These are phyloP conservation scores for Phytophthora rubi DNA, from an alignment of 352 stramenopile species.

Conservation along the genomic window DNA sequence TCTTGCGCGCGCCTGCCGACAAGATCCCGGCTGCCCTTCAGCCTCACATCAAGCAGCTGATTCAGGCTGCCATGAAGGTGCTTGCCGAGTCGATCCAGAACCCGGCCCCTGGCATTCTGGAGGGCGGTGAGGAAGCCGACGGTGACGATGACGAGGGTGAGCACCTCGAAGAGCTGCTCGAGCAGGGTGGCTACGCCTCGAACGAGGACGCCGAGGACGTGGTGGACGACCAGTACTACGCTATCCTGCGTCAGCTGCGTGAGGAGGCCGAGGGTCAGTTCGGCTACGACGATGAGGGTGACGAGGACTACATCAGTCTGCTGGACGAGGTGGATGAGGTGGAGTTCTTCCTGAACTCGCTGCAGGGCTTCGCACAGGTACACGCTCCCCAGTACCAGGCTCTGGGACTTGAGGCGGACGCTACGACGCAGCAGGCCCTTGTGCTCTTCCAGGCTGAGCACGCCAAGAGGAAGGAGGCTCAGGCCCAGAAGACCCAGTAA, in stretches of 20 bases:
- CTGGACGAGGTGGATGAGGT: conserved; percentile 95
- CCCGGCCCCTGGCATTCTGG: conserved; percentile 56
- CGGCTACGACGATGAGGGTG: conserved; percentile 83
- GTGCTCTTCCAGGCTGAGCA: conserved; percentile 65
- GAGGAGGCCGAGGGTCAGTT: conserved; percentile 86
- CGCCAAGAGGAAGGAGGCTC: conserved; percentile 51
- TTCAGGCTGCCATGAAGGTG: conserved; percentile 90
- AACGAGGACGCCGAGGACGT: conserved; percentile 93
- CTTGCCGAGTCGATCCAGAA: conserved; percentile 73
- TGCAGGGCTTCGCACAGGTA: conserved; percentile 78
- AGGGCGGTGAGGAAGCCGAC: conserved; percentile 71
- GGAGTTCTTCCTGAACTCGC: conserved; percentile 90
- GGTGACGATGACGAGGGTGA: conserved; percentile 58
- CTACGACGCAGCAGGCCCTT: conserved; percentile 62
- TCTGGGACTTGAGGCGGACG: conserved; percentile 65
- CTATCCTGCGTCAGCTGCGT: conserved; percentile 92
- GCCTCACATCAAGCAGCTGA: conserved; percentile 90
- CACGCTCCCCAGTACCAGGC: conserved; percentile 64
- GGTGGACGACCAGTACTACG: conserved; percentile 94
- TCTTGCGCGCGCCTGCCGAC: conserved; percentile 89
- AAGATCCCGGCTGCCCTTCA: conserved; percentile 82
- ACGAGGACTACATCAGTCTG: conserved; percentile 94
- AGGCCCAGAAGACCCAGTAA: conserved; percentile 37
- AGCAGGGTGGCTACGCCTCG: conserved; percentile 92
- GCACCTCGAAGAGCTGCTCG: conserved; percentile 86